Base-by-base conservation (phyloP, 345 rosid species). In the Erodium maritimum region DNA sequence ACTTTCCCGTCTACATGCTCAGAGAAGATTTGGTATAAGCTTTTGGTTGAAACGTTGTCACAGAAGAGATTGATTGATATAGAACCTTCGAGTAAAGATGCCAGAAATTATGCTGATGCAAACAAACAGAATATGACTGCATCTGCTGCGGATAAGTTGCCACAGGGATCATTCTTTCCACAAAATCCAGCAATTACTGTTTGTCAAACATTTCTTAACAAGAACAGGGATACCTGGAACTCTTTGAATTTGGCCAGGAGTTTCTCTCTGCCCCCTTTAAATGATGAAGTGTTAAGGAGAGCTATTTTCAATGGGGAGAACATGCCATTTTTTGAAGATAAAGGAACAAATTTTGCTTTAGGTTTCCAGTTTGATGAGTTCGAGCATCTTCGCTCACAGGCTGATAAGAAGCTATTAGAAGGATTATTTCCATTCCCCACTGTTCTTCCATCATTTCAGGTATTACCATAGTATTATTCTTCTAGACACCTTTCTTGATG, bases 381-480 rank as follows among this genome's bases (percentile, higher is more conserved):
- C 73, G 82, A 84, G 63, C 66, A 78, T 75, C 75, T 63, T 73
- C 81, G 75, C 71, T 76, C 84, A 50, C 80, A 80, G 67, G 69
- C 73, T 71, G 95, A 83, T 33, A 58, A 64, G 46, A 72, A 76
- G 66, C 57, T 82, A 62, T 64, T 94, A 58, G 87, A 90, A 85
- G 66, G 58, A n/a, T 69, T 87, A 74, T 90, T 94, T 74, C 96
- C 95, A 55, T 87, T 83, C 70, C 99, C 97, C 50, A 90, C 97
- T 50, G 52, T 90, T 65, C 99, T 94, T 78, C 99, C 96, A 73
- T 74, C 80, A 34, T 77, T 78, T 57, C 82, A 80, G 97, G 99
- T 87, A 79, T 59, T 58, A 17, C 52, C 61, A 21, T 48, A 64
- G 52, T 50, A 21, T 55, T 67, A 58, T 50, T 25, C 65, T 42